phyloP scores from a whole-genome alignment of 495 filamentous ascomycete genomes.

The Aspergillus indologenus region DNA sequence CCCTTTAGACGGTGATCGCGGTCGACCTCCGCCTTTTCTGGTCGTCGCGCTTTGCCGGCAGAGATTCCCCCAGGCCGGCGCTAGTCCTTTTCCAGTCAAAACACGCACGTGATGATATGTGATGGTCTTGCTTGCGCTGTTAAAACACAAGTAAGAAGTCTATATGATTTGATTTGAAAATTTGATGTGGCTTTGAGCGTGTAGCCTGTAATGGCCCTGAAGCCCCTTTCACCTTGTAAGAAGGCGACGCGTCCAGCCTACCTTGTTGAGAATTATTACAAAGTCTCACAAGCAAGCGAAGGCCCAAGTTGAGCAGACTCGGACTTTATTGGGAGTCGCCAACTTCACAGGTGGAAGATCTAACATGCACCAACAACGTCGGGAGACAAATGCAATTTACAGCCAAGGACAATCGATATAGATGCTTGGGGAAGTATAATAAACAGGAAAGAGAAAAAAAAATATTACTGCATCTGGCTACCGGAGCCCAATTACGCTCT shows the following conservation, averaged over 20 bases:
- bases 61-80: slow-evolving; percentile 14
- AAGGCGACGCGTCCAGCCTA: no score
- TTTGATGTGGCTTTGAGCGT: no score
- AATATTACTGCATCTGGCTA: slow-evolving; percentile 34
- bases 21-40: slow-evolving; percentile 29
- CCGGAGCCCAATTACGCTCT: slow-evolving; percentile 87
- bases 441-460: background rate
- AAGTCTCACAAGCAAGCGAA: no score
- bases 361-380: slow-evolving; percentile 8
- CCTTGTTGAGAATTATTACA: no score
- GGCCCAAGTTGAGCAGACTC: slow-evolving; percentile 16
- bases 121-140: background rate
- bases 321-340: slow-evolving; percentile 25
- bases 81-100: slow-evolving; percentile 25
- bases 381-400: slow-evolving; percentile 11
- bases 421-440: background rate
- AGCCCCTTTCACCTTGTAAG: no score
- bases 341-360: slow-evolving; percentile 18
- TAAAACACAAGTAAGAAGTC: no score
- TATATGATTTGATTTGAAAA: no score
- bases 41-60: slow-evolving; percentile 42
- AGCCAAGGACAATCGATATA: slow-evolving; percentile 16
- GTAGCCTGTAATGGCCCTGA: no score
- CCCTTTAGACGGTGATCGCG: slow-evolving; percentile 23
- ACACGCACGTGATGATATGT: slow-evolving; percentile 23